Evolutionary conservation across 2,329 filamentous ascomycete genomes (phyloP), one percentile per base, ranked within the genome.

Genomic region (Cryphonectria radicalis): DNA sequence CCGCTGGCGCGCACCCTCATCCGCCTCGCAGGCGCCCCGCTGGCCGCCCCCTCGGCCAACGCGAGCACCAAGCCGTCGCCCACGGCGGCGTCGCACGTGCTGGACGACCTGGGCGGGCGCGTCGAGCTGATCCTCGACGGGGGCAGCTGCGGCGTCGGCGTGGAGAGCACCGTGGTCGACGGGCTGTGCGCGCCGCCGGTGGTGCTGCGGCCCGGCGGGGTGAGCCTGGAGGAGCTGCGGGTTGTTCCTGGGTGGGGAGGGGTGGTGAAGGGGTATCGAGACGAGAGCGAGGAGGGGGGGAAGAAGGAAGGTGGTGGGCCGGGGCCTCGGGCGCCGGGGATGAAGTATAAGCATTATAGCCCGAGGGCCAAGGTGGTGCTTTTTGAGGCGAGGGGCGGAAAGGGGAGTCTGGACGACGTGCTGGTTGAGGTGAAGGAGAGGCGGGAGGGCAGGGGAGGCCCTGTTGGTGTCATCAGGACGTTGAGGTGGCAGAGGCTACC

Each of bases 261-360:
- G 55, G 93, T 94, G 0, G 85, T 87, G 73, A 89, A 92, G 72
- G 95, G 89, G 14, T 98, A 98, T 80, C 90, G 91, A 77, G 94
- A 97, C 77, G 87, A 87, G 70, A 89, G 89, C 22, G 89, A 93
- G 76, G 89, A 88, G 66, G 83, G 63, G 6, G 65, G 65, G 10
- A 66, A 43, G 46, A 60, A 50, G 81, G 46, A 46, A 5, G 43
- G 43, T 4, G 42, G 46, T n/a, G 67, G 79, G 0, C 72, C 73
- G n/a, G 86, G 87, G 13, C 96, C 96, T 0, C 87, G 93, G 70
- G 96, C 96, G 0, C 96, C 96, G 0, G 96, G 96, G 0, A 99
- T 99, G 96, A 99, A 99, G 82, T 99, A 99, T 80, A 93, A 96
- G 79, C 96, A 99, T 80, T 99, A 99, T 78, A 97, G 95, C 60